phyloP scores from a whole-genome alignment of 495 filamentous ascomycete species.

The Sordaria brevicollis region DNA sequence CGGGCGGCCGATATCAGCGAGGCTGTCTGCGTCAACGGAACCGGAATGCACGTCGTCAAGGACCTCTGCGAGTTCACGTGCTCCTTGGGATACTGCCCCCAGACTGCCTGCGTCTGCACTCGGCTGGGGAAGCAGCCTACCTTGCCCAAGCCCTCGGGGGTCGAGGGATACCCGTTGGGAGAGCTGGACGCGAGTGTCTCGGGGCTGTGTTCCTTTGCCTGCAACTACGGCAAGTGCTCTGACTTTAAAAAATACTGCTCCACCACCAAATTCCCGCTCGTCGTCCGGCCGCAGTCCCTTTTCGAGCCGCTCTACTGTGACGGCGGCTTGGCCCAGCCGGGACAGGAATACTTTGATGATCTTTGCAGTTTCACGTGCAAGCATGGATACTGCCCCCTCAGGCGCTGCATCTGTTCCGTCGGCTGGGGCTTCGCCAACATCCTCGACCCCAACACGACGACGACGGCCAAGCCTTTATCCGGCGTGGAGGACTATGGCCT shows the following conservation, averaged over 20 bases:
- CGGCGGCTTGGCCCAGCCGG: not conserved
- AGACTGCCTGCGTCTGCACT: not conserved
- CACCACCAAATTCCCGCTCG: not conserved
- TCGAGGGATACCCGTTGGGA: not conserved
- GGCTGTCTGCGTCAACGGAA: not conserved
- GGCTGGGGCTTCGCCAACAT: not conserved
- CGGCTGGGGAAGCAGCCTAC: not conserved
- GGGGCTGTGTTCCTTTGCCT: not conserved
- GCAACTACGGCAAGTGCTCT: not conserved
- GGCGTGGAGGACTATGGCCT: not conserved
- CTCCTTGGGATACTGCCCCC: not conserved
- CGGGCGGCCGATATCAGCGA: not conserved
- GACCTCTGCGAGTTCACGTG: not conserved
- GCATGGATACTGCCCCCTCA: not conserved
- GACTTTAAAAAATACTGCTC: not conserved
- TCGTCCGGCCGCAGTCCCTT: not conserved
- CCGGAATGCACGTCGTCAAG: not conserved
- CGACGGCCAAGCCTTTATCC: not conserved
- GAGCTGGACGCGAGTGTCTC: not conserved
- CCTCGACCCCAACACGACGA: not conserved
- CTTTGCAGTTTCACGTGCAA: not conserved
- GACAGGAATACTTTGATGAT: not conserved
- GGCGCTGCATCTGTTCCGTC: not conserved
- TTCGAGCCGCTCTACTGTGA: conserved; percentile 4
- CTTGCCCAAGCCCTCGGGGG: not conserved